Conservation (phyloP, 1,139 yeast species). For the Yamadazyma dendronema region DNA sequence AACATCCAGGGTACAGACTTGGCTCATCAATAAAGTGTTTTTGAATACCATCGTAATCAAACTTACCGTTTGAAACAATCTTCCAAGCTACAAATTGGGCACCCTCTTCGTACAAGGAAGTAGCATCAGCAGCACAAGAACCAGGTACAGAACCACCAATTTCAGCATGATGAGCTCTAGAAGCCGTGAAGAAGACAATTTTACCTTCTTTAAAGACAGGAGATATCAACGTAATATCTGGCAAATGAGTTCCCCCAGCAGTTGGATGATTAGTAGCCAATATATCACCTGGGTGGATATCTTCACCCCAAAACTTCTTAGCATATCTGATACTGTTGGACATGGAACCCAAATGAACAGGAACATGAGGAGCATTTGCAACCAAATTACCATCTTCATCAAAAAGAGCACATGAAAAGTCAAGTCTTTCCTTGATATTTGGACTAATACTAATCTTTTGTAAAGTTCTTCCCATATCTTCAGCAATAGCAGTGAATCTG, state of each 20-base stretch:
- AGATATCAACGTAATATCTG: slow-evolving; percentile 78
- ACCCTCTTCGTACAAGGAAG: slow-evolving; percentile 41
- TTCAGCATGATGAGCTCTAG: slow-evolving; percentile 47
- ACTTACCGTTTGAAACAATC: slow-evolving; percentile 32
- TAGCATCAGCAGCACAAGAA: slow-evolving; percentile 44
- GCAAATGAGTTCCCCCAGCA: slow-evolving; percentile 78
- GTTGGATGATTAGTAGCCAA: slow-evolving; percentile 75
- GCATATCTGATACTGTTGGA: slow-evolving; percentile 72
- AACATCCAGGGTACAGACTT: slow-evolving; percentile 41
- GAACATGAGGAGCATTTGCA: slow-evolving; percentile 86
- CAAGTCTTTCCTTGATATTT: slow-evolving; percentile 77
- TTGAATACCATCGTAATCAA: slow-evolving; percentile 41
- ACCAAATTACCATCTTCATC: slow-evolving; percentile 72
- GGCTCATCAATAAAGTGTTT: slow-evolving; percentile 36
- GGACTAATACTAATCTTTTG: slow-evolving; percentile 79
- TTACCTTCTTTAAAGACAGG: slow-evolving; percentile 41
- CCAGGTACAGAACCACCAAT: slow-evolving; percentile 46
- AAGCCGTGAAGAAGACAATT: slow-evolving; percentile 42
- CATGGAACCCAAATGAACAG: slow-evolving; percentile 85
- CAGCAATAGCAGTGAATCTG: slow-evolving; percentile 83
- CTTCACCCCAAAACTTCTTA: slow-evolving; percentile 58
- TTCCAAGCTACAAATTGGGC: slow-evolving; percentile 40
- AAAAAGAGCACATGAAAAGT: slow-evolving; percentile 80
- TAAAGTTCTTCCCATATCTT: slow-evolving; percentile 80
- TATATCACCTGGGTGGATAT: slow-evolving; percentile 66